Base-by-base conservation (phyloP, 75 land plant genomes). In the Cryptomeria japonica region DNA sequence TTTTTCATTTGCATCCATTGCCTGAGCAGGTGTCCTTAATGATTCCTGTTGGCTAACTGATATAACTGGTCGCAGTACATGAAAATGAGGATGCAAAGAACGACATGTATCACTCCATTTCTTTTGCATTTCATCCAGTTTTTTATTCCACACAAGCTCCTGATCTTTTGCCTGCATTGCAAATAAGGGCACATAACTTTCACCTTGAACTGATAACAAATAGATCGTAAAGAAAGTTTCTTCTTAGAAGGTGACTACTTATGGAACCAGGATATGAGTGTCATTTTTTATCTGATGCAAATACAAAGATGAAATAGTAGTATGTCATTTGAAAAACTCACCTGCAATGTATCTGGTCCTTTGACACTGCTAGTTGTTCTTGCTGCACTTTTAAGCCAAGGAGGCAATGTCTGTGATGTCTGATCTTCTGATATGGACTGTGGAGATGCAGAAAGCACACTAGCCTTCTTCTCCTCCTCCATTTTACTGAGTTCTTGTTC, bases 81-180 rank as follows among this genome's bases (percentile, higher is more conserved):
- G 91, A 41, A 90, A 92, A 85, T 36, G 88, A 42, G 91, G 92
- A 86, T 93, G 95, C 51, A 90, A 90, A 75, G 47, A 84, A 83
- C 87, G 87, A 87, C 98, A 96, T 39, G 91, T 92, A 19, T 92
- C 89, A 36, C 76, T 88, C 98, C 98, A 96, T 89, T 91, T 95
- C 93, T 92, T 93, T 85, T 87, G 94, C 73, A 96, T 85, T 55
- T 92, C 94, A 79, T 93, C 87, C 80, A 90, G 75, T 58, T 91
- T 94, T 87, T 92, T 91, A 87, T 89, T 90, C 79, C 55, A 73
- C 22, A 56, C 6, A 53, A 51, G 56, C 31, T 90, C 91, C 80
- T 88, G 79, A 53, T 91, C 91, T 75, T 90, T 91, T 14, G 39
- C 86, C 94, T 93, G 92, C 42, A 83, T 51, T 85, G 19, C 49